Evolutionary conservation across 2,329 filamentous ascomycete genomes (phyloP).

Genomic region (Fusarium sarcochroum): DNA sequence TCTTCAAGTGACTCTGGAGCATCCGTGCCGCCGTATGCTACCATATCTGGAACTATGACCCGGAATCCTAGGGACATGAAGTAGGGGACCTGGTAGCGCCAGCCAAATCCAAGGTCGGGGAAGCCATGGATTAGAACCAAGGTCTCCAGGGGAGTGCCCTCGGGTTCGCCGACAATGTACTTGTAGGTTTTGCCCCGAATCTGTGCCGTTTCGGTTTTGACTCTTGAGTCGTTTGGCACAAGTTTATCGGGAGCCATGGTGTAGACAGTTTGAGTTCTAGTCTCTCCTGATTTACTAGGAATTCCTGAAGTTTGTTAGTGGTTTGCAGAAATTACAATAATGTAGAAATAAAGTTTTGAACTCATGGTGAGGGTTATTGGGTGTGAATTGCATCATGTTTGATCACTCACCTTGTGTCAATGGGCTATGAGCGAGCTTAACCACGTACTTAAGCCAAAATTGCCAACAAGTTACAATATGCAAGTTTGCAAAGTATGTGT

Average conservation of each 20-base stretch:
- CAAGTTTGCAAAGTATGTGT: background rate
- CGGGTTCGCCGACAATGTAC: conserved; percentile 70
- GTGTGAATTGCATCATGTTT: conserved; percentile 18
- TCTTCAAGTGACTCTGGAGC: conserved; percentile 72
- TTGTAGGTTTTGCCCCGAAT: conserved; percentile 80
- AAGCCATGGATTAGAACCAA: conserved; percentile 79
- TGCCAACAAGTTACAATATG: background rate
- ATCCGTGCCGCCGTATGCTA: conserved; percentile 86
- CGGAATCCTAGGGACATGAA: conserved; percentile 80
- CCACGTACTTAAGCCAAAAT: background rate
- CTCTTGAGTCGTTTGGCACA: conserved; percentile 73
- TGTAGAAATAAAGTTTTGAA: conserved; percentile 8
- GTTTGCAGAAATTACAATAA: background rate
- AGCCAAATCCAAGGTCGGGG: conserved; percentile 86
- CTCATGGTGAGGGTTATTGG: conserved; percentile 1
- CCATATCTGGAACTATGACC: conserved; percentile 87
- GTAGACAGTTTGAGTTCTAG: background rate
- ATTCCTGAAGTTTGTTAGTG: conserved; percentile 24
- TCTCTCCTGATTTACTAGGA: background rate
- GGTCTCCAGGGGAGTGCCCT: conserved; percentile 60
- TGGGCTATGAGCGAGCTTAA: background rate
- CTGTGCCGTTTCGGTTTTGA: conserved; percentile 72
- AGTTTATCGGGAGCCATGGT: conserved; percentile 74
- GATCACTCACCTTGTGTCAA: conserved; percentile 17
- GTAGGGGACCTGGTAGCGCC: conserved; percentile 89